Evolutionary conservation across 2,329 filamentous ascomycete species (phyloP), one percentile per base, ranked within the genome.

Genomic region (Verticillium albo-atrum): DNA sequence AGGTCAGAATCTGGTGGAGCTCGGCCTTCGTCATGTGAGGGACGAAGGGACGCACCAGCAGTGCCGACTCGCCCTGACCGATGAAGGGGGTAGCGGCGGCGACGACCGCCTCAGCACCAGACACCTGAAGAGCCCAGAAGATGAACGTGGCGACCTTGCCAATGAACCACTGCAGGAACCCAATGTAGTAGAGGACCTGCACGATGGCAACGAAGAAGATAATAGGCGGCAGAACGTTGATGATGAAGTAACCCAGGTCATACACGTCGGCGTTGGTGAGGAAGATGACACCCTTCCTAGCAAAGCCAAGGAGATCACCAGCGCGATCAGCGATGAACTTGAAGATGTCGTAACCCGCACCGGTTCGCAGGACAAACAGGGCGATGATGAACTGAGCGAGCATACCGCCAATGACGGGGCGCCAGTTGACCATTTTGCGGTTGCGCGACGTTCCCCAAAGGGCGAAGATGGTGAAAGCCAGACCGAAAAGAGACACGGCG

Each of bases 181-280:
- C 90, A 67, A 87, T 81, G 79, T 93, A 89, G 79, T 91, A 96
- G 51, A 96, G 75, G 15, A 97, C 84, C 75, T 96, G 90, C 27
- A 96, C 91, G n/a, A 97, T 81, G 1, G 92, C 87, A 60, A 97
- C 90, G 85, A 97, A 97, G 85, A 97, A 97, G 78, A 97, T 91
- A 75, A 97, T 96, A 68, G 93, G 88, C 0, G 93, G 92, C n/a
- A 96, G 82, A 63, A 96, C 92, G 55, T 82, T 79, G 55, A 89
- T 81, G 63, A 97, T 80, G 83, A 96, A 97, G 83, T 83, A 92
- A 4, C 68, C 65, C 1, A 80, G 68, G 3, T 74, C 35, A 3
- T 77, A 70, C 6, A 80, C 77, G 7, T 73, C 71, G 0, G 67
- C 58, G 15, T 78, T 76, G 0, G 87, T 89, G 66, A 97, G 74